A percentile compares a stretch with the other conserved stretches of the same genome.
Conservation (phyloP, 192 early-diverging fungal species). For the Coemansia sp. region DNA sequence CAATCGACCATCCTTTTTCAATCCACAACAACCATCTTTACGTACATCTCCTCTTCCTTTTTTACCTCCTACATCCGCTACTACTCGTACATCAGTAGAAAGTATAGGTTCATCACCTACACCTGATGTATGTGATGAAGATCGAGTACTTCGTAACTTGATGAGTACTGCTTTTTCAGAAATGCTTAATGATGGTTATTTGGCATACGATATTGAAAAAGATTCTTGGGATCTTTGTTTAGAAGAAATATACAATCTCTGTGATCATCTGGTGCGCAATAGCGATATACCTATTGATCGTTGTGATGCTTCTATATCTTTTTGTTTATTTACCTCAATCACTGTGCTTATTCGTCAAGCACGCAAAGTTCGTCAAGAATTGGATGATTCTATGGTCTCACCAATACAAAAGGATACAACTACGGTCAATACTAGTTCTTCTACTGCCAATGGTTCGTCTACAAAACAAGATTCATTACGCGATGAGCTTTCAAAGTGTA, state of each 20-base stretch:
- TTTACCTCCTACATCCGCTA: no score
- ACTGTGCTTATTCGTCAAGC: slow-evolving; percentile 43
- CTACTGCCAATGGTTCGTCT: no score
- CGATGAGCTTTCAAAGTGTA: slow-evolving; percentile 9
- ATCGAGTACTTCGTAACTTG: slow-evolving; percentile 29
- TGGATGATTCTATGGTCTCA: no score
- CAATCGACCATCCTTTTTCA: slow-evolving; percentile 46
- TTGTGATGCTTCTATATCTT: slow-evolving; percentile 31
- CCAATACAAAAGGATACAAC: no score
- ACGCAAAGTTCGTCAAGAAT: no score
- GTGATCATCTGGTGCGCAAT: slow-evolving; percentile 38
- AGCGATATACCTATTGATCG: slow-evolving; percentile 45
- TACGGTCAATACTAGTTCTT: no score
- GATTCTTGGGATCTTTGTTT: slow-evolving; percentile 43
- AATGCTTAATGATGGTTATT: slow-evolving; percentile 38
- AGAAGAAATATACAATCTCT: slow-evolving; percentile 19
- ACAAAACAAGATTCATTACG: slow-evolving; percentile 1
- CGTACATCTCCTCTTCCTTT: no score
- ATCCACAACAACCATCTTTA: no score
- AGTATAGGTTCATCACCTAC: no score
- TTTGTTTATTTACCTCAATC: slow-evolving; percentile 36
- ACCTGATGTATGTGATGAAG: slow-evolving; percentile 22
- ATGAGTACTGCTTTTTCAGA: slow-evolving; percentile 31
- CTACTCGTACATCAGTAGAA: no score
- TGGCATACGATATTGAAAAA: slow-evolving; percentile 36